A percentile compares a stretch with the other conserved stretches of the same genome.
Evolutionary conservation across 306 rosid genomes (phyloP).

Genomic region (Medicago lupulina): DNA sequence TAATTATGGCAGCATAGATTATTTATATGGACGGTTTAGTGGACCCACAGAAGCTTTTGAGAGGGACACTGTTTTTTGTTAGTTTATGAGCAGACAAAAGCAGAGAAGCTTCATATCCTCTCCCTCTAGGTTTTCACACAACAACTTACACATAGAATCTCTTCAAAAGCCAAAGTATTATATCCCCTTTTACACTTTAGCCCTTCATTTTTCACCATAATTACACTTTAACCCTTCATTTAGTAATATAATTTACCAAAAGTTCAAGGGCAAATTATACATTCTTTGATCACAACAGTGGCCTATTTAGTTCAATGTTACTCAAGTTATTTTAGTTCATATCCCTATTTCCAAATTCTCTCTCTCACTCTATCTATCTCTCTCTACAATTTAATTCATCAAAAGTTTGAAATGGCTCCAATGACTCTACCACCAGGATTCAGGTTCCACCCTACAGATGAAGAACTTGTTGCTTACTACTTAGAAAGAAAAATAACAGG

Average conservation of each 20-base stretch:
- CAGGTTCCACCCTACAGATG: constrained; percentile 96
- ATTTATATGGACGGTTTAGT: constrained; percentile 55
- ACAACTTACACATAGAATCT: constrained; percentile 71
- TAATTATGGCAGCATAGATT: constrained; percentile 37
- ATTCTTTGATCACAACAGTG: constrained; percentile 52
- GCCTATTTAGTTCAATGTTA: constrained; percentile 70
- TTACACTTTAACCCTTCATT: constrained; percentile 35
- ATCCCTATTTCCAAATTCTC: constrained; percentile 29
- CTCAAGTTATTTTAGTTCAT: constrained; percentile 51
- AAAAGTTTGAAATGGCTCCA: constrained; percentile 68
- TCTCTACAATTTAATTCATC: not conserved
- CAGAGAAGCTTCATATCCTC: constrained; percentile 95
- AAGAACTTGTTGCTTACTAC: constrained; percentile 96
- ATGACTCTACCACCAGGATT: constrained; percentile 99
- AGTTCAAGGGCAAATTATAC: constrained; percentile 39
- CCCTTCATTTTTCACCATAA: constrained; percentile 29
- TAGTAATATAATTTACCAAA: constrained; percentile 19
- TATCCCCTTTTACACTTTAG: constrained; percentile 16
- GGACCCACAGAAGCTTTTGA: constrained; percentile 62
- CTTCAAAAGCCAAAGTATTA: constrained; percentile 54
- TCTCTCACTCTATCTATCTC: constrained; percentile 34
- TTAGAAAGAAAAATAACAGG: constrained; percentile 86
- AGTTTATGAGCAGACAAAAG: constrained; percentile 97
- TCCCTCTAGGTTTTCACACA: constrained; percentile 72
- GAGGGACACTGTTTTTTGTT: constrained; percentile 64